These are phyloP conservation scores for Biscogniauxia marginata DNA, from an alignment of 2,329 filamentous ascomycete genomes.

Conservation along the genomic window DNA sequence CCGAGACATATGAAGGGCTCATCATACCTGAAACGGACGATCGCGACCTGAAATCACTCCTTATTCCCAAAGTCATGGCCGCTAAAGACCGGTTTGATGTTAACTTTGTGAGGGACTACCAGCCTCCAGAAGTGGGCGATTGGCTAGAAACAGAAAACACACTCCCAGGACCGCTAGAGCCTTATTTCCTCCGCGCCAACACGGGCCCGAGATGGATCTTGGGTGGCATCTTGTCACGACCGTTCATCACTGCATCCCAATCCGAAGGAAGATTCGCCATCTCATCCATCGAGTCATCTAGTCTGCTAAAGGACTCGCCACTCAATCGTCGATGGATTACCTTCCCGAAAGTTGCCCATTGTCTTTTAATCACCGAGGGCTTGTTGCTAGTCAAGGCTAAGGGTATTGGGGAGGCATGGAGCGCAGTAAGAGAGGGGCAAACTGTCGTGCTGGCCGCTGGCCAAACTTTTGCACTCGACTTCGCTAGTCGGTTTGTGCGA, in stretches of 20 bases:
- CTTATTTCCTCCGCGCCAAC: slow-evolving; percentile 52
- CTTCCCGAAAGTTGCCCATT: slow-evolving; percentile 51
- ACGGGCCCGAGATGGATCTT: slow-evolving; percentile 46
- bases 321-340: slow-evolving; percentile 33
- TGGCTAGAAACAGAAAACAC: slow-evolving; percentile 42
- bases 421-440: slow-evolving; percentile 44
- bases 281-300: slow-evolving; percentile 45
- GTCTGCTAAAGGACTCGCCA: not conserved
- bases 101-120: slow-evolving; percentile 48
- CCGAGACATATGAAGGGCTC: slow-evolving; percentile 49
- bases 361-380: slow-evolving; percentile 49
- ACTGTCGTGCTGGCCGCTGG: slow-evolving; percentile 48
- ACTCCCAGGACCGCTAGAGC: slow-evolving; percentile 38
- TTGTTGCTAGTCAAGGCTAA: slow-evolving; percentile 40
- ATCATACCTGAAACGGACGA: slow-evolving; percentile 51
- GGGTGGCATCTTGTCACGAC: slow-evolving; percentile 45
- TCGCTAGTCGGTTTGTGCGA: slow-evolving; percentile 46
- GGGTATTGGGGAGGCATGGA: slow-evolving; percentile 27
- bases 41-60: slow-evolving; percentile 47
- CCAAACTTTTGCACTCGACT: slow-evolving; percentile 43
- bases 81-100: slow-evolving; percentile 57
- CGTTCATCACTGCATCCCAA: slow-evolving; percentile 48
- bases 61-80: slow-evolving; percentile 55
- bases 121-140: slow-evolving; percentile 36
- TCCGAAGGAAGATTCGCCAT: slow-evolving; percentile 51